Evolutionary conservation across 1,284 basidiomycete species (phyloP).

Genomic region (Moesziomyces antarcticus): DNA sequence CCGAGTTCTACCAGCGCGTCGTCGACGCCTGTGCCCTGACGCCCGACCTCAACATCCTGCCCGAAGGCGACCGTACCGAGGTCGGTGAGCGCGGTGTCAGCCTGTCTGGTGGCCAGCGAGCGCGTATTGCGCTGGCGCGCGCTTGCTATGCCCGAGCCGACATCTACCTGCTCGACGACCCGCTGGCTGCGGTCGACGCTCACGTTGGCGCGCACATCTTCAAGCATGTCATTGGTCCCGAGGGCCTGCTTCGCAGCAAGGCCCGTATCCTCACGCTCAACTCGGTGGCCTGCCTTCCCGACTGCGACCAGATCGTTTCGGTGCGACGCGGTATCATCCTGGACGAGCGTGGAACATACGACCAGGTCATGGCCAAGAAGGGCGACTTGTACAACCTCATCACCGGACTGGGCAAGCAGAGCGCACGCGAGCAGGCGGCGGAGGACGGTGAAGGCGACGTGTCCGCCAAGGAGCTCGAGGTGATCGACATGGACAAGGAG

Average conservation of each 20-base stretch:
- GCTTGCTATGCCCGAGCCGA: constrained; percentile 80
- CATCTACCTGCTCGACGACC: constrained; percentile 77
- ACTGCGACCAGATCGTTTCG: constrained; percentile 75
- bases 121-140: constrained; percentile 78
- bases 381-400: constrained; percentile 73
- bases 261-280: constrained; percentile 68
- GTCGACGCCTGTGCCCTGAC: constrained; percentile 52
- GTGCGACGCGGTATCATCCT: constrained; percentile 76
- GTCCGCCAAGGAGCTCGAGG: constrained; percentile 35
- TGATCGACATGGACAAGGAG: constrained; percentile 48
- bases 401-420: constrained; percentile 67
- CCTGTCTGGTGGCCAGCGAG: constrained; percentile 74
- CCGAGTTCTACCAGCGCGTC: constrained; percentile 71
- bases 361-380: constrained; percentile 73
- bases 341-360: constrained; percentile 75
- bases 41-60: constrained; percentile 77
- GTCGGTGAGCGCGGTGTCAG: constrained; percentile 72
- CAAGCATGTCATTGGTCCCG: constrained; percentile 60
- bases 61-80: constrained; percentile 79
- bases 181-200: constrained; percentile 74
- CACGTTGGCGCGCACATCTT: constrained; percentile 67
- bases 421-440: constrained; percentile 44
- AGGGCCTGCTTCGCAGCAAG: constrained; percentile 54
- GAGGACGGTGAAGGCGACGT: constrained; percentile 37
- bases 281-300: constrained; percentile 72